These are phyloP conservation scores for Ogataea pilisensis DNA, from an alignment of 805 yeast genomes.

Conservation along the genomic window DNA sequence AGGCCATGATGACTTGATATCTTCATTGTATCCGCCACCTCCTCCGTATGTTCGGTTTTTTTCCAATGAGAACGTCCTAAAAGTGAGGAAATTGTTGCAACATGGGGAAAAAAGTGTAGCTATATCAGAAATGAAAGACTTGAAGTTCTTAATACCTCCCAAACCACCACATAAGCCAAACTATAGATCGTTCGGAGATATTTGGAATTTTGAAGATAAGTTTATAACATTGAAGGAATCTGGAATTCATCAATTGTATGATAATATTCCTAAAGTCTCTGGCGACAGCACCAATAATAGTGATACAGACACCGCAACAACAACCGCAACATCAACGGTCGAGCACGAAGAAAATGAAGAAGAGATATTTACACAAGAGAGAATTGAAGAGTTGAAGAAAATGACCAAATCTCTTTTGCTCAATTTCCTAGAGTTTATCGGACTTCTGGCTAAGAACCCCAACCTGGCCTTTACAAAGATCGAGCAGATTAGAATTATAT, in stretches of 20 bases:
- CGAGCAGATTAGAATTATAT: constrained; percentile 72
- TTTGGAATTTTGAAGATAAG: constrained; percentile 80
- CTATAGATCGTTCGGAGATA: constrained; percentile 84
- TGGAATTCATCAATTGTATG: constrained; percentile 75
- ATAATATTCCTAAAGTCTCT: constrained; percentile 16
- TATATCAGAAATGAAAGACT: constrained; percentile 30
- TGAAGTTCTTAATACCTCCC: constrained; percentile 65
- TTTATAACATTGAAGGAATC: constrained; percentile 71
- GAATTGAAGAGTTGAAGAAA: constrained; percentile 72
- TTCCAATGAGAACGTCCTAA: constrained; percentile 60
- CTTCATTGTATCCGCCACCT: constrained; percentile 92
- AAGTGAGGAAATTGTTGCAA: constrained; percentile 30
- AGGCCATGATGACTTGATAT: constrained; percentile 27
- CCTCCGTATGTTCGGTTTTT: constrained; percentile 78
- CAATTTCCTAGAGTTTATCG: constrained; percentile 78
- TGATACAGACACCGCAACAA: too few species aligned
- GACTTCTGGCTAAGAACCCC: constrained; percentile 73
- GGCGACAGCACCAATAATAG: background rate
- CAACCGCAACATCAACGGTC: too few species aligned
- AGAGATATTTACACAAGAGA: constrained; percentile 41
- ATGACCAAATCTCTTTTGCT: constrained; percentile 73
- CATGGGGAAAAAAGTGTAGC: constrained; percentile 21
- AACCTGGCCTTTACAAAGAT: constrained; percentile 53
- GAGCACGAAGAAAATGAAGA: constrained; percentile 31
- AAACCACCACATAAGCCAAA: constrained; percentile 53